phyloP scores from a whole-genome alignment of 106 monocot genomes.

The Dendrobium huoshanense region DNA sequence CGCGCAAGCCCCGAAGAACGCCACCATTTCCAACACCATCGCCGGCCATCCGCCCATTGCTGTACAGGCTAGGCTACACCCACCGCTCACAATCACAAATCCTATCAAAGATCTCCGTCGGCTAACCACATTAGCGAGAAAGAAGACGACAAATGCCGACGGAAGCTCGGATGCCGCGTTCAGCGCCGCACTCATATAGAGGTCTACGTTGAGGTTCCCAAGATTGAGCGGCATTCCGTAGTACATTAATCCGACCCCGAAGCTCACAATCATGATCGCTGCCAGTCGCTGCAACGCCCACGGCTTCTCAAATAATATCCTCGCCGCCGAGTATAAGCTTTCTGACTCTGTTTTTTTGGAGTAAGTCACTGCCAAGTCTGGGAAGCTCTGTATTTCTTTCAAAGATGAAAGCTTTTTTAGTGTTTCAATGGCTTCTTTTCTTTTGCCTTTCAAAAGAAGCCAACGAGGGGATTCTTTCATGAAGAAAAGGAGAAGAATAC shows the following conservation, averaged over 20 bases:
- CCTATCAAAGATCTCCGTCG: conserved; percentile 48
- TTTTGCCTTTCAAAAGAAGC: not conserved
- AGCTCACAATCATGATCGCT: conserved; percentile 41
- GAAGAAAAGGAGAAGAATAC: not conserved
- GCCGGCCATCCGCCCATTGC: conserved; percentile 39
- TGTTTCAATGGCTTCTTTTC: not conserved
- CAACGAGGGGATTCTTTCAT: not conserved
- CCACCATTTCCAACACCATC: conserved; percentile 45
- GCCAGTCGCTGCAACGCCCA: conserved; percentile 37
- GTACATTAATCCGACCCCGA: conserved; percentile 74
- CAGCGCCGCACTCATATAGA: conserved; percentile 64
- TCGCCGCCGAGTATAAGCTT: conserved; percentile 42
- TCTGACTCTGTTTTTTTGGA: not conserved
- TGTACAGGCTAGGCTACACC: conserved; percentile 35
- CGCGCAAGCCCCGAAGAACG: conserved; percentile 67
- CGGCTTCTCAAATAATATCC: conserved; percentile 8
- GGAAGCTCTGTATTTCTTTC: not conserved
- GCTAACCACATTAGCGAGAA: conserved; percentile 37
- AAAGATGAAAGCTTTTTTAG: not conserved
- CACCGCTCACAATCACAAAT: conserved; percentile 33
- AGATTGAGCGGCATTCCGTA: conserved; percentile 39
- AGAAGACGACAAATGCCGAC: conserved; percentile 24
- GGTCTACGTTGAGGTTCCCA: conserved; percentile 69
- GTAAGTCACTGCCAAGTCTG: not conserved
- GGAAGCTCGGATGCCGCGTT: conserved; percentile 80